Percentiles rank a stretch among this genome's conserved stretches.
phyloP scores from a whole-genome alignment of 768 basidiomycete species.

The Amanita subjunquillea region DNA sequence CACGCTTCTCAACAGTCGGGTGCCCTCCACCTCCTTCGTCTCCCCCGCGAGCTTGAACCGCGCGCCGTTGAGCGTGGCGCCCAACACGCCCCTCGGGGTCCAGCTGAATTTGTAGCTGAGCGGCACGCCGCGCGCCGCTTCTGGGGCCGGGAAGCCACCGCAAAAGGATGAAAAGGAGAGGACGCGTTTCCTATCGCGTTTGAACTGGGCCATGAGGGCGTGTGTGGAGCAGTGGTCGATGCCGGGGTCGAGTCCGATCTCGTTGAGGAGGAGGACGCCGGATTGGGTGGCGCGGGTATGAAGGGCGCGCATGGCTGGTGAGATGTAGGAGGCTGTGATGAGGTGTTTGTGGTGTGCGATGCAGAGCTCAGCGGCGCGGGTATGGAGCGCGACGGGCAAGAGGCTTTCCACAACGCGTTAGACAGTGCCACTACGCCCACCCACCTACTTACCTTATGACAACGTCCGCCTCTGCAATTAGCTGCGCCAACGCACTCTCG shows the following conservation, averaged over 20 bases:
- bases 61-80: conserved; percentile 69
- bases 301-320: conserved; percentile 60
- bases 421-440: no score
- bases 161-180: conserved; percentile 84
- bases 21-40: conserved; percentile 31
- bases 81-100: conserved; percentile 81
- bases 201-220: conserved; percentile 47
- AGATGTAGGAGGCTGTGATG: conserved; percentile 88
- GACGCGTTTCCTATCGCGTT: conserved; percentile 41
- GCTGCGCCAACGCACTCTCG: conserved; percentile 26
- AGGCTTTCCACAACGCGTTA: conserved; percentile 34
- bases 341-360: conserved; percentile 63
- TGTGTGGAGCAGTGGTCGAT: conserved; percentile 86
- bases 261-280: conserved; percentile 72
- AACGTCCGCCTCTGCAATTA: conserved; percentile 62
- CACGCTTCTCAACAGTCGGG: conserved; percentile 40
- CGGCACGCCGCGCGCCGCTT: conserved; percentile 47
- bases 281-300: conserved; percentile 49
- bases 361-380: conserved; percentile 61
- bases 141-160: conserved; percentile 83
- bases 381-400: conserved; percentile 70
- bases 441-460: conserved; percentile 46
- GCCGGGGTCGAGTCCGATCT: conserved; percentile 85
- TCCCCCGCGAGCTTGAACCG: conserved; percentile 38
- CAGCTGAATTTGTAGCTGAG: conserved; percentile 92